phyloP scores from a whole-genome alignment of 176 grass and related monocot species.

The Zoysia japonica region DNA sequence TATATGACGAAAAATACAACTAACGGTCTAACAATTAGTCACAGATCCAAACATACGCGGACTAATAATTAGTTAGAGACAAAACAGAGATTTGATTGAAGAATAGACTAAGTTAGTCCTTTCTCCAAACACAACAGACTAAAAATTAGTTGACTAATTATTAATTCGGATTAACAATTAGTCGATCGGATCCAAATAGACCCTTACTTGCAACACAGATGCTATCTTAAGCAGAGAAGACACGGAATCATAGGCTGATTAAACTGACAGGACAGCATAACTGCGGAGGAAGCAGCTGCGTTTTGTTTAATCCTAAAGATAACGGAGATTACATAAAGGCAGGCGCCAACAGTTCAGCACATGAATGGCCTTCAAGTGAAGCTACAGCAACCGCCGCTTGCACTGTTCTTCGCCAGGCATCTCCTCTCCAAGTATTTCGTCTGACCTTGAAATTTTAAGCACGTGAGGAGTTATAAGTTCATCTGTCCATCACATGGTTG shows the following conservation, averaged over 20 bases:
- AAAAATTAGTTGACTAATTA: too few species aligned
- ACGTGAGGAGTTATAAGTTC: conserved; percentile 41
- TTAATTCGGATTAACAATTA: too few species aligned
- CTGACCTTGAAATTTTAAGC: conserved; percentile 24
- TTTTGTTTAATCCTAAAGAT: conserved; percentile 34
- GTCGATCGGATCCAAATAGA: too few species aligned
- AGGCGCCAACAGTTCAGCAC: conserved; percentile 25
- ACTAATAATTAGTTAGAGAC: too few species aligned
- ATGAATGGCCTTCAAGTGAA: conserved; percentile 40
- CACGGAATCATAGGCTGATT: conserved; percentile 46
- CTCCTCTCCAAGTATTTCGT: not conserved
- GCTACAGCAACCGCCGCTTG: conserved; percentile 16
- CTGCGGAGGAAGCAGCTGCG: conserved; percentile 1
- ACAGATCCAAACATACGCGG: too few species aligned
- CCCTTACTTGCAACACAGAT: too few species aligned
- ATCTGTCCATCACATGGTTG: conserved; percentile 47
- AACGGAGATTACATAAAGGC: conserved; percentile 18
- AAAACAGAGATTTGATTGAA: too few species aligned
- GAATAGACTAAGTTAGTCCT: too few species aligned
- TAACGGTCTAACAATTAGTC: too few species aligned
- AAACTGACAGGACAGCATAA: conserved; percentile 31
- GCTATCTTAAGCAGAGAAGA: conserved; percentile 17
- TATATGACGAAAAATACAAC: too few species aligned
- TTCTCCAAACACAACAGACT: too few species aligned
- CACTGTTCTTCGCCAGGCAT: conserved; percentile 17